Evolutionary conservation across 2,329 filamentous ascomycete species (phyloP).

Genomic region (Capronia coronata): DNA sequence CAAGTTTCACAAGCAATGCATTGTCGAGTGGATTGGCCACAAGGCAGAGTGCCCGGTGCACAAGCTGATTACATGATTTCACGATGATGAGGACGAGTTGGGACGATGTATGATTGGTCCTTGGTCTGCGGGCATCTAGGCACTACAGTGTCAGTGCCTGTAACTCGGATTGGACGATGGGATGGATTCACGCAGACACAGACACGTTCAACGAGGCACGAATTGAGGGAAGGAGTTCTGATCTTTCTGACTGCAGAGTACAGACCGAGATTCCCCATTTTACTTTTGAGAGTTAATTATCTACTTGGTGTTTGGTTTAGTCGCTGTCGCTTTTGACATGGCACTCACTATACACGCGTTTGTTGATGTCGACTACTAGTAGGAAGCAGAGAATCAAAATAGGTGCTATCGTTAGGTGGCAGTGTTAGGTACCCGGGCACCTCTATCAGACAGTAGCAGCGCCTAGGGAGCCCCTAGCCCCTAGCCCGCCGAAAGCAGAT

Average conservation of each 20-base stretch:
- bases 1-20: slow-evolving; percentile 58
- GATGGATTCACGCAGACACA: background rate
- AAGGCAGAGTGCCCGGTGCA: slow-evolving; percentile 57
- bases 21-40: slow-evolving; percentile 55
- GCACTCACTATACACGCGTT: too few relatives aligned
- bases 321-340: too few relatives aligned
- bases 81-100: slow-evolving; percentile 7
- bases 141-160: too few relatives aligned
- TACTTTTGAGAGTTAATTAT: background rate
- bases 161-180: too few relatives aligned
- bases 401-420: too few relatives aligned
- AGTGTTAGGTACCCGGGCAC: too few relatives aligned
- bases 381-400: too few relatives aligned
- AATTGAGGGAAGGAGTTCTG: background rate
- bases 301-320: background rate
- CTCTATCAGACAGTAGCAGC: too few relatives aligned
- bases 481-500: too few relatives aligned
- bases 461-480: too few relatives aligned
- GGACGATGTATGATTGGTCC: background rate
- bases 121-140: background rate
- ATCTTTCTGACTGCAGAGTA: too few relatives aligned
- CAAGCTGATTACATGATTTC: slow-evolving; percentile 35
- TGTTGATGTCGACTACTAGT: too few relatives aligned
- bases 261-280: background rate
- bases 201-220: background rate